Base-by-base conservation (phyloP, 129 eudicot genomes). In the Lactuca sativa region DNA sequence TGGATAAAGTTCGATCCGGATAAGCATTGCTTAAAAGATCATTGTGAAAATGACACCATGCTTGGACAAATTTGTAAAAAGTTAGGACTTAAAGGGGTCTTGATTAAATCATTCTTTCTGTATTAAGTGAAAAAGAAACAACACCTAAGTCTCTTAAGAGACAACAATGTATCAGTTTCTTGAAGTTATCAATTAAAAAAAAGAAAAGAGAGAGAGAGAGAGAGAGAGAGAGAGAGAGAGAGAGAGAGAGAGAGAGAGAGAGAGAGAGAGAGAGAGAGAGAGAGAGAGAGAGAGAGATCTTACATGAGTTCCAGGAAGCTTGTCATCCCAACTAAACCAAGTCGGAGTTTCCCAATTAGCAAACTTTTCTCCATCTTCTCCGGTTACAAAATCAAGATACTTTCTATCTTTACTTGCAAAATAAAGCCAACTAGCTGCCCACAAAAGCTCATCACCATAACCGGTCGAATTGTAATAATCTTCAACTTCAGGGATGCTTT, bases 241-340 rank as follows among this genome's bases (percentile, higher is more conserved):
- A 25, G 2, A 25, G 2, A 25, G 2, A 25, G 2, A 25, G 2
- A 36, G 6, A 4, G 0, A 32, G 52, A 55, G 9, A 31, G 7
- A 51, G 37, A 52, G 33, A 62, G n/a, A n/a, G n/a, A 25, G 30
- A 25, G 30, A 25, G 2, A 25, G 2, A 25, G 2, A 25, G 2
- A 25, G 2, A 36, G 6, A 4, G 0, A 32, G 52, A 55, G 9
- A 31, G 7, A 51, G 37, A 52, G 33, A 62, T 8, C 31, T 62
- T 71, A 84, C 95, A 78, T 87, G 91, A 38, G 86, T 74, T 69
- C 97, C 97, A 47, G 97, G 86, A 56, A 85, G 84, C 76, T 90
- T 90, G 59, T 90, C 88, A 79, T 90, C 97, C 97, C 97, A 90
- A 58, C 97, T 87, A 74, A 90, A 90, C 97, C 97, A 90, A 9